Conservation (phyloP, 1,284 basidiomycete genomes). For the Cryptococcus amylolentus region DNA sequence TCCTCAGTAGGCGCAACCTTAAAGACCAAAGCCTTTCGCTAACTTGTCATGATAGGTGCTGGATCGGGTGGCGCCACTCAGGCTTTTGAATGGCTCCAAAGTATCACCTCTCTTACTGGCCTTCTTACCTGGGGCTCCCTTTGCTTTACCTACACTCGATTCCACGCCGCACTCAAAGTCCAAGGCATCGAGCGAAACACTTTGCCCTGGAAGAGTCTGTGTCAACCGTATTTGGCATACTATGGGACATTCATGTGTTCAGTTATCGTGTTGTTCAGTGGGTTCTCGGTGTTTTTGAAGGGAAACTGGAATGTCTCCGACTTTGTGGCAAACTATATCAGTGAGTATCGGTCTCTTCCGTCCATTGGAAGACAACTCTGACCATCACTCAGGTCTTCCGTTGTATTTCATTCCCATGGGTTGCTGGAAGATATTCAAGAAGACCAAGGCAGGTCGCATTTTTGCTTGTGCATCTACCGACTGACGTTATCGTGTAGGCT, state of each 20-base stretch:
- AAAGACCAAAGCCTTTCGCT: neutral
- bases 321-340: conserved; percentile 28
- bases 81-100: conserved; percentile 8
- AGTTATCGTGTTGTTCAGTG: neutral
- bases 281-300: conserved; percentile 29
- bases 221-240: conserved; percentile 12
- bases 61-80: conserved; percentile 40
- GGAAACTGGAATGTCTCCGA: conserved; percentile 15
- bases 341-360: no score
- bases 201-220: conserved; percentile 21
- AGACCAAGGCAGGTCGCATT: conserved; percentile 7
- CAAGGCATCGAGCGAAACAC: conserved; percentile 10
- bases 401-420: conserved; percentile 19
- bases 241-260: neutral
- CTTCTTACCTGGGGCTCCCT: conserved; percentile 9
- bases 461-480: neutral
- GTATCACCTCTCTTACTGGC: conserved; percentile 4
- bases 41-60: no score
- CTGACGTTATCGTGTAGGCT: conserved; percentile 4
- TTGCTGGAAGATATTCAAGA: conserved; percentile 14
- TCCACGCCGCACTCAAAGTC: conserved; percentile 4
- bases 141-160: conserved; percentile 4
- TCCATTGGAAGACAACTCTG: no score
- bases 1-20: conserved; percentile 48
- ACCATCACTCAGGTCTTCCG: conserved; percentile 19